Conservation (phyloP, 495 filamentous ascomycete species). For the Pseudotulostoma volvatum region DNA sequence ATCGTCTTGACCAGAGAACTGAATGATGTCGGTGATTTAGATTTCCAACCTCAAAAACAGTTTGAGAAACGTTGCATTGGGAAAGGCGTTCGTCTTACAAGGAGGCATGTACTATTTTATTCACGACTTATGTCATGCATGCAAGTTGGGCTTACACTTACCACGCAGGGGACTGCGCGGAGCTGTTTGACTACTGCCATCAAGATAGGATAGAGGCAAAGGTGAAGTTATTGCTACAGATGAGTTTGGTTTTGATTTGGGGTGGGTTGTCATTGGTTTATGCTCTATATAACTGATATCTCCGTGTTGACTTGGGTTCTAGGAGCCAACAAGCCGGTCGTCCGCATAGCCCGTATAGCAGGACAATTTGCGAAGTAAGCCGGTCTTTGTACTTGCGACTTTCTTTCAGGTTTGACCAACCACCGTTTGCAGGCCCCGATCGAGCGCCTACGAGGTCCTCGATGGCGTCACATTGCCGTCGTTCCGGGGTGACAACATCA, state of each 20-base stretch:
- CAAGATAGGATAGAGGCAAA: slow-evolving; percentile 81
- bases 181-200: slow-evolving; percentile 93
- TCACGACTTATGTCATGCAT: no score
- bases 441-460: slow-evolving; percentile 68
- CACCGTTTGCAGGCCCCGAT: slow-evolving; percentile 42
- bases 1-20: neutral
- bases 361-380: slow-evolving; percentile 79
- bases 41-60: slow-evolving; percentile 61
- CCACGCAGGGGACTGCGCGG: slow-evolving; percentile 64
- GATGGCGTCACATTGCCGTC: slow-evolving; percentile 69
- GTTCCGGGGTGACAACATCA: slow-evolving; percentile 90
- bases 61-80: slow-evolving; percentile 72
- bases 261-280: slow-evolving; percentile 37
- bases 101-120: slow-evolving; percentile 41
- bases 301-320: slow-evolving; percentile 4
- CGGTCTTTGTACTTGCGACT: neutral
- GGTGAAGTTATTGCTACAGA: slow-evolving; percentile 89
- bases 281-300: neutral
- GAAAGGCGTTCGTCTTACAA: slow-evolving; percentile 88
- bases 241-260: slow-evolving; percentile 87
- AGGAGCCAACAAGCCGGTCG: slow-evolving; percentile 75
- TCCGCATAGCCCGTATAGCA: slow-evolving; percentile 88
- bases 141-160: no score
- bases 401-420: neutral
- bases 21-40: slow-evolving; percentile 21